phyloP scores from a whole-genome alignment of 2,329 filamentous ascomycete genomes.

The Tetracladium maxilliforme region DNA sequence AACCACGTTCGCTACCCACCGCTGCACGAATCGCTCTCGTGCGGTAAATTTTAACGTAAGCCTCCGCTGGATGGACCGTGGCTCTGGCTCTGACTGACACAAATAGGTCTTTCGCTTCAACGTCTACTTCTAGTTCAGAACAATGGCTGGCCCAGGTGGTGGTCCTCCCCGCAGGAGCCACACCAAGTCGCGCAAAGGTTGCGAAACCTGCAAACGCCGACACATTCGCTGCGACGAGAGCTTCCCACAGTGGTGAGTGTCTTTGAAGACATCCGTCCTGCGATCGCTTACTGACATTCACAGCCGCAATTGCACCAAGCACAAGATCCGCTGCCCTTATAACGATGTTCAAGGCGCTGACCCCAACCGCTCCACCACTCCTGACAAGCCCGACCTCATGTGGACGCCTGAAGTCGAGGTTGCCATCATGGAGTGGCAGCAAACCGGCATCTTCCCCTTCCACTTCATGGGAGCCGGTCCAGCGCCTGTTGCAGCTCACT shows the following conservation, averaged over 20 bases:
- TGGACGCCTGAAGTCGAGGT: conserved; percentile 79
- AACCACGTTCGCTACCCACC: no score
- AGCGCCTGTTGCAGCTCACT: conserved; percentile 55
- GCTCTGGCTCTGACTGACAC: no score
- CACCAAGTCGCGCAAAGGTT: conserved; percentile 97
- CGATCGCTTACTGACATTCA: conserved; percentile 1
- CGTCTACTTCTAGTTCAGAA: conserved; percentile 16
- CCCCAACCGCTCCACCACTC: conserved; percentile 42
- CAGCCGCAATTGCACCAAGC: conserved; percentile 96
- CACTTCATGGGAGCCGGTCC: conserved; percentile 66
- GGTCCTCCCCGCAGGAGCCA: conserved; percentile 82
- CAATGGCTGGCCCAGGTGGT: conserved; percentile 89
- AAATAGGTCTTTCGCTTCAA: no score
- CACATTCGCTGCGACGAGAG: conserved; percentile 97
- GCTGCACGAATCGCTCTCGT: no score
- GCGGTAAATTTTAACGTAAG: no score
- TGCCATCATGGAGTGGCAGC: conserved; percentile 69
- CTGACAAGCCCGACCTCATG: conserved; percentile 55
- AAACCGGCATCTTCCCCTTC: conserved; percentile 75
- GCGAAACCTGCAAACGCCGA: conserved; percentile 92
- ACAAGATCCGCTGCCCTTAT: conserved; percentile 96
- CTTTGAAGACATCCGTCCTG: conserved; percentile 3
- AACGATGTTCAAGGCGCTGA: conserved; percentile 69
- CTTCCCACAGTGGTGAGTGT: conserved; percentile 82
- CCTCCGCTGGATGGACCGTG: conserved; percentile 4